Evolutionary conservation across 345 rosid genomes (phyloP), one percentile per base, ranked within the genome.

Genomic region (Eucalyptus lansdowneana): DNA sequence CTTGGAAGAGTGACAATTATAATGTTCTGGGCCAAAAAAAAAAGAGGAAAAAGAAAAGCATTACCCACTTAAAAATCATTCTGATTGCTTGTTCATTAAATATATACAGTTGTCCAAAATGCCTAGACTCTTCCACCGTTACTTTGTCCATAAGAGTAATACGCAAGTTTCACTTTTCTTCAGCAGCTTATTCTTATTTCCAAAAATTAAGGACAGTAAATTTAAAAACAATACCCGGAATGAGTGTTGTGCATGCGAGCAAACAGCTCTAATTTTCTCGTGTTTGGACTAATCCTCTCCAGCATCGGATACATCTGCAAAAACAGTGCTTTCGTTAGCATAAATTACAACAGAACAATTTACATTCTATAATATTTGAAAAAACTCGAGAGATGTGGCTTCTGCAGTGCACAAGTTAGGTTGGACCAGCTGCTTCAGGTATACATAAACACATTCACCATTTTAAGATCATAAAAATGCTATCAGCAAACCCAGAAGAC

Each of bases 211-310:
- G n/a, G 22, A 69, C 25, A n/a, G 29, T 42, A 56, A 80, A 86
- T 85, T 21, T n/a, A 86, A 87, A 89, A 86, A 51, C 29, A 80
- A 76, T 90, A 98, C 99, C 99, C 99, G 25, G 99, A 96, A 65
- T 97, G 99, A 92, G 99, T 97, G 90, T 98, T 97, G 93, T 98
- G 99, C 99, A 97, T 98, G 86, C 99, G 99, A 87, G 99, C 99
- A 91, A 97, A 98, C 90, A 98, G 90, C 92, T 98, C 99, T 88
- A 98, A 93, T 91, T 97, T 98, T 91, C 99, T 95, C 90, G 99
- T 97, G 93, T 97, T 93, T 31, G 99, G 99, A 93, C 98, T 97
- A 89, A 97, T 95, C 92, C 99, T 98, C 94, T 98, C 99, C 90
- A 98, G 96, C 97, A 98, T 90, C 9, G 99, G 95, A 88, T 98